Conservation (phyloP, 257 asterid genomes). For the Coffea eugenioides region DNA sequence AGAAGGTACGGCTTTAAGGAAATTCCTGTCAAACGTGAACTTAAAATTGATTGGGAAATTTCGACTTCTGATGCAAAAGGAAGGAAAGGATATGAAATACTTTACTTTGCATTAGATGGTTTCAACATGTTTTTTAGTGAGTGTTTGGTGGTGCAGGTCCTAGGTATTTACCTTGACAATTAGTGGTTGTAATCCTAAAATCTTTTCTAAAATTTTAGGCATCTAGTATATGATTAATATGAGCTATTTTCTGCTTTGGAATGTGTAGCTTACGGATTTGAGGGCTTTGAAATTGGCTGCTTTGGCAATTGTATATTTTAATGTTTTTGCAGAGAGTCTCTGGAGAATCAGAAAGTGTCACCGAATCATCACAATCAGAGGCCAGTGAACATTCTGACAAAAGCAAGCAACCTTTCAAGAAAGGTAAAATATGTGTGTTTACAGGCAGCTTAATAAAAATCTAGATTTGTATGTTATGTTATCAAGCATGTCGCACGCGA, state of each 20-base stretch:
- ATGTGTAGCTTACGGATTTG: not conserved
- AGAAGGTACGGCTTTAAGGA: slow-evolving; percentile 51
- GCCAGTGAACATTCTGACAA: slow-evolving; percentile 47
- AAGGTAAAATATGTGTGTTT: slow-evolving; percentile 46
- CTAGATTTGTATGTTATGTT: too few relatives aligned
- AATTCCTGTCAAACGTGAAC: not conserved
- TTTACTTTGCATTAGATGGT: not conserved
- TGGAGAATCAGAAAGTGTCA: slow-evolving; percentile 61
- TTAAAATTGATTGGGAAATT: not conserved
- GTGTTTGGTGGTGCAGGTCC: not conserved
- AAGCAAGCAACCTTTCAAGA: slow-evolving; percentile 54
- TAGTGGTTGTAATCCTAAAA: not conserved
- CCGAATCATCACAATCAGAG: slow-evolving; percentile 55
- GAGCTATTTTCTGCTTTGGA: not conserved
- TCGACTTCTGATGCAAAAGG: not conserved
- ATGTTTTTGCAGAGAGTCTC: slow-evolving; percentile 56
- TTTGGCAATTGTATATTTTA: slow-evolving; percentile 7
- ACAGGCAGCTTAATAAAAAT: not conserved
- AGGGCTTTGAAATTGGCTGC: not conserved
- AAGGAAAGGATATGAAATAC: not conserved
- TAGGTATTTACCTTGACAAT: not conserved
- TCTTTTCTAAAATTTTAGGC: not conserved
- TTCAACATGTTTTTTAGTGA: not conserved
- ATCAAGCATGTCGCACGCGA: too few relatives aligned
- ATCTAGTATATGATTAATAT: not conserved